Evolutionary conservation across 2,329 filamentous ascomycete species (phyloP).

Genomic region (Arthrobotrys pseudoclavata): DNA sequence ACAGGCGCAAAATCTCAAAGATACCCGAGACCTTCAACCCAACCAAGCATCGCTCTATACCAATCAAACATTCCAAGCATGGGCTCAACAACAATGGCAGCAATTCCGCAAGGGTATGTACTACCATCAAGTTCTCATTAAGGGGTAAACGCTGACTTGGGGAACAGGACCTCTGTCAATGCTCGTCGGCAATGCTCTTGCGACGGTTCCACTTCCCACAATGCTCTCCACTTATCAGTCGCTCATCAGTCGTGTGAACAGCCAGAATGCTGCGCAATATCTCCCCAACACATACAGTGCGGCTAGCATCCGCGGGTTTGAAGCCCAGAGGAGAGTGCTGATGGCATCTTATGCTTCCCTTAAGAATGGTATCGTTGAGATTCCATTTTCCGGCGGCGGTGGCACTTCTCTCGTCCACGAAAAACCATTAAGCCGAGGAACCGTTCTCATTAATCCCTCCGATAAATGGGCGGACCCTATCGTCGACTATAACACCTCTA

Average conservation of each 20-base stretch:
- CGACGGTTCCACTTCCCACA: slow-evolving; percentile 66
- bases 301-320: slow-evolving; percentile 66
- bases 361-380: slow-evolving; percentile 63
- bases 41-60: slow-evolving; percentile 49
- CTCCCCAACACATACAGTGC: slow-evolving; percentile 65
- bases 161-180: slow-evolving; percentile 65
- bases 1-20: not conserved
- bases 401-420: slow-evolving; percentile 64
- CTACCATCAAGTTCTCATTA: not conserved
- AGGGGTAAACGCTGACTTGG: not conserved
- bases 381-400: slow-evolving; percentile 61
- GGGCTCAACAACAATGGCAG: slow-evolving; percentile 55
- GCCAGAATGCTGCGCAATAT: slow-evolving; percentile 65
- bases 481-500: slow-evolving; percentile 67
- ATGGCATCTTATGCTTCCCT: slow-evolving; percentile 64
- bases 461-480: slow-evolving; percentile 65
- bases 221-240: slow-evolving; percentile 61
- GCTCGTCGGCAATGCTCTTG: slow-evolving; percentile 65
- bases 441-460: slow-evolving; percentile 66
- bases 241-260: slow-evolving; percentile 36
- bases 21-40: slow-evolving; percentile 45
- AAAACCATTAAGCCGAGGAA: slow-evolving; percentile 67
- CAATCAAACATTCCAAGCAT: slow-evolving; percentile 47
- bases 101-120: slow-evolving; percentile 54
- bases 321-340: slow-evolving; percentile 65